A percentile compares a stretch with the other conserved stretches of the same genome.
Evolutionary conservation across 2,329 filamentous ascomycete species (phyloP).

Genomic region (Penicillium sp.): DNA sequence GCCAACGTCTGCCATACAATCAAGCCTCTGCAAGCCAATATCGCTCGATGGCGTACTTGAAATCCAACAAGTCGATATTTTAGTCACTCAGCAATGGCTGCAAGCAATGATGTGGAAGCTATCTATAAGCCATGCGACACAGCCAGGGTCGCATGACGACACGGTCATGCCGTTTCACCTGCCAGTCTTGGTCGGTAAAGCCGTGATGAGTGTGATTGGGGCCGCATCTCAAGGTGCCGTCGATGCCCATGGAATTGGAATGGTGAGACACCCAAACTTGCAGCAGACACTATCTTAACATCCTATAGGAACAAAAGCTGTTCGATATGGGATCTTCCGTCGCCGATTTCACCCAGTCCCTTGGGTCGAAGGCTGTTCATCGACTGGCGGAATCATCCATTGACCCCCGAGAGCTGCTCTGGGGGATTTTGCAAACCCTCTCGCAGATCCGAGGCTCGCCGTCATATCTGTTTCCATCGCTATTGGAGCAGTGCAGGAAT

Average conservation of each 20-base stretch:
- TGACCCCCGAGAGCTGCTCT: slow-evolving; percentile 34
- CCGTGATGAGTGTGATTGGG: slow-evolving; percentile 61
- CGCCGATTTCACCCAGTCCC: slow-evolving; percentile 32
- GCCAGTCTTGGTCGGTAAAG: slow-evolving; percentile 57
- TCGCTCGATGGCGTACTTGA: slow-evolving; percentile 55
- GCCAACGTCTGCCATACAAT: slow-evolving; percentile 44
- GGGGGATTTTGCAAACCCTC: slow-evolving; percentile 36
- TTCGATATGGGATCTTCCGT: slow-evolving; percentile 34
- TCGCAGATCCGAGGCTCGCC: slow-evolving; percentile 37
- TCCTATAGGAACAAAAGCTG: slow-evolving; percentile 35
- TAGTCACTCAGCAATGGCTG: slow-evolving; percentile 67
- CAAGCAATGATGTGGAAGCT: slow-evolving; percentile 67
- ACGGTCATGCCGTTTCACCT: slow-evolving; percentile 59
- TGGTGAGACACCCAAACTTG: slow-evolving; percentile 50
- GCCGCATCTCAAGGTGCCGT: slow-evolving; percentile 69
- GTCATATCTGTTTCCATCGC: slow-evolving; percentile 33
- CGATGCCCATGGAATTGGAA: slow-evolving; percentile 67
- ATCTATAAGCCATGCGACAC: slow-evolving; percentile 60
- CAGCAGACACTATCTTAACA: slow-evolving; percentile 1
- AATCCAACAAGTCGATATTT: slow-evolving; percentile 62
- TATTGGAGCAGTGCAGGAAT: slow-evolving; percentile 30
- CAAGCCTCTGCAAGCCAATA: slow-evolving; percentile 48
- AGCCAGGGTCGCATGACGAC: slow-evolving; percentile 51
- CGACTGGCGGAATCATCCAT: slow-evolving; percentile 28
- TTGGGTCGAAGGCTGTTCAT: slow-evolving; percentile 25